A percentile compares a stretch with the other conserved stretches of the same genome.
Evolutionary conservation across 1,284 basidiomycete species (phyloP).

Genomic region (Cutaneotrichosporon dermatis): DNA sequence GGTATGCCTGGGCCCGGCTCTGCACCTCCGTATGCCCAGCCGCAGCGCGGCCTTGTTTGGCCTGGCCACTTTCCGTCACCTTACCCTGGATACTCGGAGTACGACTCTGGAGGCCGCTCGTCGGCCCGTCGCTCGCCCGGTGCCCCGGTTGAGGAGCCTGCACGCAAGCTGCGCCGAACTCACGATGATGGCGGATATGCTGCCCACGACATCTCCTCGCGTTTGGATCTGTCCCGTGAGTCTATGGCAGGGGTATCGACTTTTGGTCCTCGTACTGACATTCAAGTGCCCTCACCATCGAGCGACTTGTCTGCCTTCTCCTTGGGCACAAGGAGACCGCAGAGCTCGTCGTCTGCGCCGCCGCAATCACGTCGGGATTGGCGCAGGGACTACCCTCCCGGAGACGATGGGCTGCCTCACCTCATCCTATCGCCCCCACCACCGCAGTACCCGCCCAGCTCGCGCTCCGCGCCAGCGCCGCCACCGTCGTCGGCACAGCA

Average conservation of each 20-base stretch:
- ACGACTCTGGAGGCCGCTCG: background rate
- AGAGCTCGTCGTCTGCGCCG: conserved; percentile 6
- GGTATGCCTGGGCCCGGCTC: background rate
- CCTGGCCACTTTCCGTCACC: background rate
- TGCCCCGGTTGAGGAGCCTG: conserved; percentile 2
- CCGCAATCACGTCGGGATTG: conserved; percentile 9
- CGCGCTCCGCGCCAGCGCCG: background rate
- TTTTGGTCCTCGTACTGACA: background rate
- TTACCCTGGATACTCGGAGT: conserved; percentile 2
- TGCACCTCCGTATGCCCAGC: background rate
- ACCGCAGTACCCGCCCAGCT: background rate
- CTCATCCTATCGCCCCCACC: background rate
- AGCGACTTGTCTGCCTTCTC: conserved; percentile 39
- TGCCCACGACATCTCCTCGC: conserved; percentile 11
- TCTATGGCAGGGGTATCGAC: background rate
- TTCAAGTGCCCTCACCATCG: conserved; percentile 25
- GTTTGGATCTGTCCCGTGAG: conserved; percentile 15
- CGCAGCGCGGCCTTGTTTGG: conserved; percentile 1
- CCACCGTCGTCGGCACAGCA: background rate
- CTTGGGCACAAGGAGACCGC: conserved; percentile 15
- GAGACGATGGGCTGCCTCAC: conserved; percentile 22
- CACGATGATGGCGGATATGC: conserved; percentile 8
- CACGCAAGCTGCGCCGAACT: conserved; percentile 11
- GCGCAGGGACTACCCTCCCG: conserved; percentile 8
- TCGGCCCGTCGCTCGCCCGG: background rate